A percentile compares a stretch with the other conserved stretches of the same genome.
Conservation (phyloP, 768 basidiomycete species). For the Russula sp. region DNA sequence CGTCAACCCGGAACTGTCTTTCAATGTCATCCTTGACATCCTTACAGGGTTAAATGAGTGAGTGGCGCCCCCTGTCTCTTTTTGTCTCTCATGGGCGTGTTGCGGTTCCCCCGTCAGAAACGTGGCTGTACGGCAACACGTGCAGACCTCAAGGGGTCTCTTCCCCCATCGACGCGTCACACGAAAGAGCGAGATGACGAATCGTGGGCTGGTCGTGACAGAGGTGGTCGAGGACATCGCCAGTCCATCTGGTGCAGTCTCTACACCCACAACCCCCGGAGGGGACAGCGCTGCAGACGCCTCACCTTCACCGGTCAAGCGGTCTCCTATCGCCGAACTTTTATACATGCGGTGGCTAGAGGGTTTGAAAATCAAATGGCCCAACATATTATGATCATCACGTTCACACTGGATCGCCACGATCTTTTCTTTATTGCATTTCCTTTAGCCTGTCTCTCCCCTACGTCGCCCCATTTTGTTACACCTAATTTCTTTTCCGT, state of each 20-base stretch:
- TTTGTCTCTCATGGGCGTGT: slow-evolving; percentile 9
- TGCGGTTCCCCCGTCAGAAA: slow-evolving; percentile 46
- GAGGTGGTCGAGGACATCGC: slow-evolving; percentile 62
- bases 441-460: background rate
- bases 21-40: slow-evolving; percentile 83
- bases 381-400: slow-evolving; percentile 45
- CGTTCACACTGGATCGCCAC: too few relatives aligned
- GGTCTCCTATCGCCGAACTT: slow-evolving; percentile 90
- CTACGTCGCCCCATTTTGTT: too few relatives aligned
- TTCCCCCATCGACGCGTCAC: slow-evolving; percentile 75
- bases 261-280: slow-evolving; percentile 36
- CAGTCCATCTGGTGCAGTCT: background rate
- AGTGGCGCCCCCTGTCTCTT: slow-evolving; percentile 28
- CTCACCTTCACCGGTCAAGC: slow-evolving; percentile 36
- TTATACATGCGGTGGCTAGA: slow-evolving; percentile 97
- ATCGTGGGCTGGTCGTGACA: slow-evolving; percentile 74
- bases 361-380: slow-evolving; percentile 87
- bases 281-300: slow-evolving; percentile 21
- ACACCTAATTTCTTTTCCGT: too few relatives aligned
- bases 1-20: slow-evolving; percentile 77
- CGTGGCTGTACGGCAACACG: slow-evolving; percentile 66
- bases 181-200: slow-evolving; percentile 79
- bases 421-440: background rate
- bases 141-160: slow-evolving; percentile 71
- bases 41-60: slow-evolving; percentile 89